Evolutionary conservation across 805 yeast genomes (phyloP), one percentile per base, ranked within the genome.

Genomic region (Yamadazyma akitaensis): DNA sequence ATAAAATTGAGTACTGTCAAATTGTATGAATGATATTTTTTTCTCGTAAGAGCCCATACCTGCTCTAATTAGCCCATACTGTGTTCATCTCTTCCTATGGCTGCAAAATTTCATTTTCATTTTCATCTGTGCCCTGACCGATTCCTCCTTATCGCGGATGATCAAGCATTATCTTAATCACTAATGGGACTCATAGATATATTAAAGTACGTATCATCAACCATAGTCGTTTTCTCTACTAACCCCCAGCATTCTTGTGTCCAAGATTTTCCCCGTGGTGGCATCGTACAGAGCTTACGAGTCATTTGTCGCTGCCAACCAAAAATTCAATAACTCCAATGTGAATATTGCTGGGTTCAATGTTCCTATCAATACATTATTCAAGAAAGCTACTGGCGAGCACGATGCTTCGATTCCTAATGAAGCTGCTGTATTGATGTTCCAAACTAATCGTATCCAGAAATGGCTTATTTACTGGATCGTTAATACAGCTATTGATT

Each of bases 381-480:
- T 71, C 44, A 62, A 63, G 54, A 58, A 53, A 32, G 68, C 68
- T 17, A 55, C 63, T 14, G 55, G 57, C 8, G 56, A 53, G 12
- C 43, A 45, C 24, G 48, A 42, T 26, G 47, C 34, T 24, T 35
- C 40, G 1, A 24, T 33, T 11, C 37, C 39, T 7, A 40, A 43
- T 25, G 56, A 52, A 44, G 51, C 56, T 2, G 26, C 35, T 1
- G 26, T 48, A 10, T 44, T 50, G 25, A n/a, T 47, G 4, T 45
- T 46, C 11, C 49, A 59, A 11, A 46, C 48, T 5, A 49, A 41
- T 16, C 47, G 40, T 5, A 53, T 68, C 36, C 70, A 72, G 51
- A 68, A 75, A 63, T 72, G 75, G 76, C 57, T 65, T 25, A 60
- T 68, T 24, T 69, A 85, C 63, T 88, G 96, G 96, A 70, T 84